Base-by-base conservation (phyloP, 2,329 filamentous ascomycete species). In the Graphilbum ipis-grandicollis region DNA sequence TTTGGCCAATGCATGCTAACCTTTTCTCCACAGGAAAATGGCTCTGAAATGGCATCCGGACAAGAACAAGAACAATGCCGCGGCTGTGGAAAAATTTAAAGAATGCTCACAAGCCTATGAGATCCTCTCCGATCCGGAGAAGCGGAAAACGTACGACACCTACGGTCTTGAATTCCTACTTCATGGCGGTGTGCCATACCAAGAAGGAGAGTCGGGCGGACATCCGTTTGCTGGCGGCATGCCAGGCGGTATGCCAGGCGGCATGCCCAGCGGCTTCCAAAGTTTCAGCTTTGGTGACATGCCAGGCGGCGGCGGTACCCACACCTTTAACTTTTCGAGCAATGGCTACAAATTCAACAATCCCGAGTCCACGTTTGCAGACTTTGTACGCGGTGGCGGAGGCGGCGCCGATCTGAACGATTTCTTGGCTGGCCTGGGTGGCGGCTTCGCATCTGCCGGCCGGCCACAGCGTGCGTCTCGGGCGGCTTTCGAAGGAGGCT, bases 21-120 rank as follows among this genome's bases (percentile, higher is more conserved):
- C n/a, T n/a, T n/a, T n/a, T n/a, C n/a, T n/a, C n/a, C 5, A 28
- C 55, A 84, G 80, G 44, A 93, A 93, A 67, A 71, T 77, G 39
- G 88, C 88, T 38, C 60, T 96, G 54, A 92, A 86, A 62, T 86
- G 75, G 60, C 90, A 98, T 53, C 90, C 90, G 7, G 90, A 98
- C 66, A 98, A 96, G 68, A 98, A 96, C 68, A 86, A 86, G 58
- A 78, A 93, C 60, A 85, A 88, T 49, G 75, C 85, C 22, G 62
- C 74, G 36, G 83, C 88, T 9, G 66, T 74, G 42, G 90, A 96
- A 55, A 94, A 88, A 59, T 98, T 98, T 68, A 98, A 98, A 62
- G 90, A 96, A 56, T 81, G 85, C 45, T 93, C 85, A 1, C 86
- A 96, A 62, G 90, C 90, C 39, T 98, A 94, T 63, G 90, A 98